Evolutionary conservation across 257 asterid genomes (phyloP), one percentile per base, ranked within the genome.

Genomic region (Orobanche coerulescens): DNA sequence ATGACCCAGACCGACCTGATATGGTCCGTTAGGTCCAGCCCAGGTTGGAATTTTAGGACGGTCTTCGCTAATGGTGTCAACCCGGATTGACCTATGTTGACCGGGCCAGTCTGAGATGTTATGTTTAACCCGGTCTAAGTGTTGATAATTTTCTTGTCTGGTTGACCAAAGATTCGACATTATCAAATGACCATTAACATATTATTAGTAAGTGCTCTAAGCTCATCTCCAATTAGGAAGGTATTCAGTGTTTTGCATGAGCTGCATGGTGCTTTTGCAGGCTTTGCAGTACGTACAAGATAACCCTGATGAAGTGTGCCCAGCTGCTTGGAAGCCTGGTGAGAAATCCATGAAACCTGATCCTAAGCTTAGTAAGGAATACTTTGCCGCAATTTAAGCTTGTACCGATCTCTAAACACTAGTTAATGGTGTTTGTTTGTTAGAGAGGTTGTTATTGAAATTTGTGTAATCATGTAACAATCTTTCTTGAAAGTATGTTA

Each of bases 301-400:
- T 22, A 93, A 89, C 78, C 99, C 97, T 0, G 99, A 93, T 51
- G 99, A 93, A 75, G 99, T 93, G n/a, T 93, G 99, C 85, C 99
- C 99, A 0, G 99, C 99, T 56, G 97, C 97, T 70, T 89, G 99
- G 99, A 93, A 93, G 81, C 99, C 97, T 2, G 99, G 99, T 20
- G 96, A 93, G 78, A 89, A 82, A 70, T 78, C 99, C 60, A 93
- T 93, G 99, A 93, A 89, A 64, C 97, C 99, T 0, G 99, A 88
- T 42, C 87, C 98, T 16, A 84, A 88, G 86, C 84, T 73, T 11
- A 93, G 98, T 89, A 89, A 89, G 78, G 98, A 93, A 36, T 93
- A 89, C 86, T 93, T 93, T 40, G 77, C 97, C 4, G 90, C 97
- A 15, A 75, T 93, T 42, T 89, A 72, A 75, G 48, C 55, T 11